Conservation (phyloP, 2,329 filamentous ascomycete species). For the Aspergillus chevalieri region DNA sequence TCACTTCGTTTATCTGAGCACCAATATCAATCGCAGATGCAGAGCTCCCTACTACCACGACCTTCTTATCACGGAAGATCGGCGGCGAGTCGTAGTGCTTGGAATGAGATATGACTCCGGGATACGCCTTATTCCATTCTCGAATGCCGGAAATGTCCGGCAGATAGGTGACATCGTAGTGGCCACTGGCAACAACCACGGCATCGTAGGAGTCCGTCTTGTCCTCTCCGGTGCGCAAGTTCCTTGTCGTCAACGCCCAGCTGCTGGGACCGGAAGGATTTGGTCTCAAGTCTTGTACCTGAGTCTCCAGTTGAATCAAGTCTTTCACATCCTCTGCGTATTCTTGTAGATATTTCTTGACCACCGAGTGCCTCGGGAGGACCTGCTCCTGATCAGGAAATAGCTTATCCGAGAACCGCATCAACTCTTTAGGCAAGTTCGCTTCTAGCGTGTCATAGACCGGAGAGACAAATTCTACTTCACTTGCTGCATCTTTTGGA, state of each 20-base stretch:
- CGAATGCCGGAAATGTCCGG: constrained; percentile 57
- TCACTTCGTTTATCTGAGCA: constrained; percentile 61
- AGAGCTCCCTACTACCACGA: constrained; percentile 76
- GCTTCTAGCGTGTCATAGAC: constrained; percentile 79
- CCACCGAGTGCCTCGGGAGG: constrained; percentile 66
- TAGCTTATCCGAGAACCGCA: constrained; percentile 67
- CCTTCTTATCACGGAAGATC: constrained; percentile 62
- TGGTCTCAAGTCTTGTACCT: constrained; percentile 57
- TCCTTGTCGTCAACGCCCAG: constrained; percentile 58
- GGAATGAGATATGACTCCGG: constrained; percentile 62
- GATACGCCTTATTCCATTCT: constrained; percentile 55
- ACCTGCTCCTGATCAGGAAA: constrained; percentile 62
- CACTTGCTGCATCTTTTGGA: constrained; percentile 12
- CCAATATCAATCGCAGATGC: constrained; percentile 82
- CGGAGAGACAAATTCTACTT: constrained; percentile 68
- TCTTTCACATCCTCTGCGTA: constrained; percentile 65
- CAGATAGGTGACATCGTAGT: constrained; percentile 64
- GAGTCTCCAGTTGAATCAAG: constrained; percentile 63
- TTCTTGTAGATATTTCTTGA: constrained; percentile 65
- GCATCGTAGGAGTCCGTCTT: constrained; percentile 60
- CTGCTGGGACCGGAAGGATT: constrained; percentile 27
- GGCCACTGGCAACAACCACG: constrained; percentile 67
- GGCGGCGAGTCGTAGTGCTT: constrained; percentile 70
- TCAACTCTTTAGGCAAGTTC: constrained; percentile 76
- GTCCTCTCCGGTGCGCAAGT: constrained; percentile 41